A percentile compares a stretch with the other conserved stretches of the same genome.
Evolutionary conservation across 2,329 filamentous ascomycete species (phyloP).

Genomic region (Xylaria hypoxylon): DNA sequence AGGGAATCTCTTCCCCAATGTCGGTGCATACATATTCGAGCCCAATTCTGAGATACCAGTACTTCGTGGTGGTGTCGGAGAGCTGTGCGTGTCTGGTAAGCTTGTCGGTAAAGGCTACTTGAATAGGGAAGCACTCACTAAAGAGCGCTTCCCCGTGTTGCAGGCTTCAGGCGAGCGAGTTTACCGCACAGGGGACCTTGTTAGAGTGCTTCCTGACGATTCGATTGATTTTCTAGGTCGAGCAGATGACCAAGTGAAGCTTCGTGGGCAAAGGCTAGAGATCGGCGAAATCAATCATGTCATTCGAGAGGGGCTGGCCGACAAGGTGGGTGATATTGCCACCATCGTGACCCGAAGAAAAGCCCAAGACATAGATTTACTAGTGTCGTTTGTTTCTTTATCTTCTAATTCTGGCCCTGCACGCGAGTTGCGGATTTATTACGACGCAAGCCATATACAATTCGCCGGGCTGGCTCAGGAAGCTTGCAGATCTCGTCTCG

Average conservation of each 20-base stretch:
- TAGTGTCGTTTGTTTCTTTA: constrained; percentile 74
- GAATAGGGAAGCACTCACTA: constrained; percentile 80
- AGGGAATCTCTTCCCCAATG: constrained; percentile 86
- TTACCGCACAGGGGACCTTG: constrained; percentile 90
- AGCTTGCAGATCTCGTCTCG: constrained; percentile 76
- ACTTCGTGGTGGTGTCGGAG: constrained; percentile 81
- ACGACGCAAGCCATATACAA: constrained; percentile 51
- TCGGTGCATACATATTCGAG: constrained; percentile 82
- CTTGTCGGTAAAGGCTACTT: constrained; percentile 92
- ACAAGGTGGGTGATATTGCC: constrained; percentile 73
- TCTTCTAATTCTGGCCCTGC: neutral
- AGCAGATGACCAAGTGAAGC: constrained; percentile 91
- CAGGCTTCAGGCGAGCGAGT: constrained; percentile 68
- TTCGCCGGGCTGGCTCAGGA: constrained; percentile 63
- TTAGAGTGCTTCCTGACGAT: constrained; percentile 81
- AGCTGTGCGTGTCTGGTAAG: constrained; percentile 88
- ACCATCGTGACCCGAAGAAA: constrained; percentile 79
- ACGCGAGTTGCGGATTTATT: constrained; percentile 44
- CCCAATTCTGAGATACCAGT: constrained; percentile 78
- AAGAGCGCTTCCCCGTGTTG: constrained; percentile 78
- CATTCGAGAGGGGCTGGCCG: constrained; percentile 70
- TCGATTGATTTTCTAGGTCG: constrained; percentile 90
- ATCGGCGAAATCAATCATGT: constrained; percentile 91
- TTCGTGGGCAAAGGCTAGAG: constrained; percentile 88
- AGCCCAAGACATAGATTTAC: constrained; percentile 80